Base-by-base conservation (phyloP, 306 rosid genomes). In the Pachyrhizus erosus region DNA sequence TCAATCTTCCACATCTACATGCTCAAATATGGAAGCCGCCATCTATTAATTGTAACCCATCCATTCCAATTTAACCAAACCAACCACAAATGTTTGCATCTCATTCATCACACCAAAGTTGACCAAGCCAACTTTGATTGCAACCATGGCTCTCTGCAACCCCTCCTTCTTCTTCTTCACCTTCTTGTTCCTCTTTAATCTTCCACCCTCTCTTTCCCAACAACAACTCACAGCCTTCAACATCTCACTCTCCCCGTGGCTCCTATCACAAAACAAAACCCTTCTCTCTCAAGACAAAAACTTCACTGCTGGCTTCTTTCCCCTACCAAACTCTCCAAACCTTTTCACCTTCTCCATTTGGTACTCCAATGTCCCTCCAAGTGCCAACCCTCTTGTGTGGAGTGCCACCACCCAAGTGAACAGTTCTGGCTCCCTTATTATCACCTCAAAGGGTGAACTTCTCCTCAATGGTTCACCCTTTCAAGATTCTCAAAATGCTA, bases 241-340 rank as follows among this genome's bases (percentile, higher is more conserved):
- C 43, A 48, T 43, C 83, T 85, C 91, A 18, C 2, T 42, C 82
- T 81, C 89, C 21, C 94, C 91, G 61, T 93, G 97, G 97, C 65
- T 1, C 0, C 90, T 91, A 27, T 11, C 17, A 20, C 79, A 83
- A 69, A 88, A 88, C 77, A 85, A 0, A n/a, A 82, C 52, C 66
- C 87, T 93, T 26, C 18, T 70, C 64, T 93, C 97, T 13, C 86
- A 82, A n/a, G 86, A 88, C 82, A 78, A 85, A 31, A 46, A 67
- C 42, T 93, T 93, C 91, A 55, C 88, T 14, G 92, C 97, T 3
- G 97, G 97, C 3, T 93, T 93, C 67, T 51, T 9, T 2, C 73
- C 14, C 55, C 13, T 51, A 7, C 82, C 94, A 34, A 23, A 31
- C 7, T 62, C 86, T 27, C 57, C 2, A n/a, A 33, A 80, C 37